A percentile compares a stretch with the other conserved stretches of the same genome.
phyloP scores from a whole-genome alignment of 2,329 filamentous ascomycete species.

The Alternaria consortialis region DNA sequence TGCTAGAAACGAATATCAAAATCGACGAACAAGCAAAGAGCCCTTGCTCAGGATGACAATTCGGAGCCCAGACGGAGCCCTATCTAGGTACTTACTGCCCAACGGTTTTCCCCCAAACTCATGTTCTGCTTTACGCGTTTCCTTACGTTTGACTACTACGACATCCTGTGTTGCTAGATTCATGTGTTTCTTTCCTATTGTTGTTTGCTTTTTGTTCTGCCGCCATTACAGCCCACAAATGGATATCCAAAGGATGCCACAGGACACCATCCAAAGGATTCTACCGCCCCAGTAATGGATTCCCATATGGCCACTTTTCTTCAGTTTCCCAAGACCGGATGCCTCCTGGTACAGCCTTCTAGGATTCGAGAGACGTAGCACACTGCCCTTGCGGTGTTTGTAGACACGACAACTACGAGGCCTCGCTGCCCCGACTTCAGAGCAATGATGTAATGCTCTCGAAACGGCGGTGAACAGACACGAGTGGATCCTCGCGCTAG shows the following conservation, averaged over 20 bases:
- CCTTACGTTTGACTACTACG: conserved; percentile 14
- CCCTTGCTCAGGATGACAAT: conserved; percentile 55
- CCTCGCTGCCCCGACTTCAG: conserved; percentile 36
- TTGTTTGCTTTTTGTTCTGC: conserved; percentile 31
- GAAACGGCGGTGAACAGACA: conserved; percentile 35
- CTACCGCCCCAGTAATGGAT: conserved; percentile 29
- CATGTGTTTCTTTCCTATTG: conserved; percentile 40
- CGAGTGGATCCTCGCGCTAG: conserved; percentile 33
- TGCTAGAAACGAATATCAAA: conserved; percentile 22
- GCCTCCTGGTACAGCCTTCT: conserved; percentile 12
- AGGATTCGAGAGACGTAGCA: conserved; percentile 23
- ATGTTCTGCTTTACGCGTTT: conserved; percentile 36
- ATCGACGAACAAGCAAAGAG: conserved; percentile 43
- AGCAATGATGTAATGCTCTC: conserved; percentile 39
- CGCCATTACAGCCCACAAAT: conserved; percentile 46
- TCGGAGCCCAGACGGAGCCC: conserved; percentile 54
- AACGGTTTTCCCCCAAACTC: conserved; percentile 43
- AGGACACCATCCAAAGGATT: conserved; percentile 28
- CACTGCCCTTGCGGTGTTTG: conserved; percentile 38
- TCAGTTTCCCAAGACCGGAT: conserved; percentile 24
- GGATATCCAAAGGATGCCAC: conserved; percentile 33
- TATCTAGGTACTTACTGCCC: conserved; percentile 56
- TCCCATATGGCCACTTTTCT: conserved; percentile 30
- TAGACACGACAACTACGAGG: conserved; percentile 39
- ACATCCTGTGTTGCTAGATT: conserved; percentile 35